Evolutionary conservation across 352 stramenopile species (phyloP), one percentile per base, ranked within the genome.

Genomic region (Poterioochromonas sp.): DNA sequence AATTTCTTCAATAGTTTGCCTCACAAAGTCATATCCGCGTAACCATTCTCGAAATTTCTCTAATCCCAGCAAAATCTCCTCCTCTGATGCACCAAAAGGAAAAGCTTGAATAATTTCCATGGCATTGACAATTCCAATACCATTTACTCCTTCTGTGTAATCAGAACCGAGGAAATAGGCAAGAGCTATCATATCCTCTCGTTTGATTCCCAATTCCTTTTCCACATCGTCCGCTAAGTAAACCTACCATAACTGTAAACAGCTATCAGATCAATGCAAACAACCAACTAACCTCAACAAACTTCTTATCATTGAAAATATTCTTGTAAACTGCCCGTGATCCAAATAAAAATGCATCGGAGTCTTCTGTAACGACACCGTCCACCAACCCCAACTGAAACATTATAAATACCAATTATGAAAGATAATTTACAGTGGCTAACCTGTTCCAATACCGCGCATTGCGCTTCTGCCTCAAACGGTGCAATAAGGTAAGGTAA

Each of bases 281-380:
- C 47, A 26, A 15, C 47, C 47, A 26, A 15, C 47, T 58, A 26
- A 58, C 62, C 86, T 99, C 95, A 12, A 99, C 95, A 83, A 95
- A 99, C 80, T 98, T 98, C 74, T 96, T 88, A 78, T 99, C 92
- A 77, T 98, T 92, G 79, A 99, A 99, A 81, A 99, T 98, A 83
- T 99, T 99, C 80, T 97, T 97, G 86, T 99, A 99, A 26, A 99
- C 89, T 37, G 82, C 87, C 54, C 88, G 83, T 20, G 89, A 95
- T 22, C 96, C 96, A 83, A 99, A 99, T 37, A 94, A 85, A 82
- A 96, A 95, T 3, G 87, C 85, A 83, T 97, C 90, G 60, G 82
- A 97, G 84, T 99, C 96, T 80, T 99, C 95, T 0, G 94, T 99
- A 58, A 99, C 94, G 68, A 98, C 93, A 1, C 96, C 96, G 82